phyloP scores from a whole-genome alignment of 2,329 filamentous ascomycete genomes.

The Blastomyces parvus region DNA sequence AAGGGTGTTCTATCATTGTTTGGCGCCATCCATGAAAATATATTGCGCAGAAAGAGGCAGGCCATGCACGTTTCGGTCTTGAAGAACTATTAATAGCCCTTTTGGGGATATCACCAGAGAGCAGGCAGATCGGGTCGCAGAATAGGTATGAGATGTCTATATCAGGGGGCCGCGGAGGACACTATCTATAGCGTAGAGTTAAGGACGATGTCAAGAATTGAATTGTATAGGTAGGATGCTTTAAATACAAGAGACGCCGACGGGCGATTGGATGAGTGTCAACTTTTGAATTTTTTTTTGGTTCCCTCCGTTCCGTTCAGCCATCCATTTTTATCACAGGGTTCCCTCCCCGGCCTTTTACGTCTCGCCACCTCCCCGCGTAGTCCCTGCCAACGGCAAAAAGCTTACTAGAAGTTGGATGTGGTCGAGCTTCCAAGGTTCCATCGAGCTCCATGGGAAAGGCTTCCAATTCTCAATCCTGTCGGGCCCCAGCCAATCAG shows the following conservation, averaged over 20 bases:
- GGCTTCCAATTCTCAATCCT: not conserved
- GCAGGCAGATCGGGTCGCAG: not conserved
- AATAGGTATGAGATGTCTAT: not conserved
- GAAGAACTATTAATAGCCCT: not conserved
- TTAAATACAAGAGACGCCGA: not conserved
- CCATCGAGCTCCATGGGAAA: not conserved
- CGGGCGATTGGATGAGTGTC: not conserved
- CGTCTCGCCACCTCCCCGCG: too few relatives aligned
- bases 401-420: too few relatives aligned
- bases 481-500: not conserved
- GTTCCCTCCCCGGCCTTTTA: too few relatives aligned
- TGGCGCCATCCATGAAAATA: constrained; percentile 23
- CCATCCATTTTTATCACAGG: too few relatives aligned
- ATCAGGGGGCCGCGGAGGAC: not conserved
- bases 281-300: not conserved
- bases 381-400: too few relatives aligned
- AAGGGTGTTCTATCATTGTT: constrained; percentile 12
- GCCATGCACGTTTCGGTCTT: constrained; percentile 25
- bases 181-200: not conserved
- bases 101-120: not conserved
- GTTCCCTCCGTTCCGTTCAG: too few relatives aligned
- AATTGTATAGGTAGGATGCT: not conserved
- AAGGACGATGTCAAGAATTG: not conserved
- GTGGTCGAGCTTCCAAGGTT: not conserved
- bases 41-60: constrained; percentile 31